Evolutionary conservation across 148 eudicot species (phyloP).

Genomic region (Limonium bicolor): DNA sequence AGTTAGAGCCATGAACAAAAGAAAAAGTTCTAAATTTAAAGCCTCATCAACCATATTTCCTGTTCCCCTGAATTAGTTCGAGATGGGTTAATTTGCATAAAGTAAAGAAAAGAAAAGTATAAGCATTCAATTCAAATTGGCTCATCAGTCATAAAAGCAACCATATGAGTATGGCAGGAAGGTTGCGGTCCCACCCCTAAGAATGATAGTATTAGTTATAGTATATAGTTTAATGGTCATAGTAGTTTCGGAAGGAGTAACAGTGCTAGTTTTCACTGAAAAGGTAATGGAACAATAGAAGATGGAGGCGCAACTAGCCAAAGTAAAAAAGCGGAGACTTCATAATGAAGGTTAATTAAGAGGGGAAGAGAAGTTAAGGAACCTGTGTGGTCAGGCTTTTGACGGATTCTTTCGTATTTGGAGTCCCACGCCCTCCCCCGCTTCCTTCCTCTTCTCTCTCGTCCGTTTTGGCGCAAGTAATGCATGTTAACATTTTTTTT

Average conservation of each 20-base stretch:
- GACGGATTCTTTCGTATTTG: conserved; percentile 74
- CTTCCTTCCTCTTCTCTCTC: conserved; percentile 28
- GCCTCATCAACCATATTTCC: too few species aligned
- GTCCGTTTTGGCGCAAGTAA: conserved; percentile 78
- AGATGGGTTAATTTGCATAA: too few species aligned
- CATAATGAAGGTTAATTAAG: neutral
- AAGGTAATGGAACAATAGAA: neutral
- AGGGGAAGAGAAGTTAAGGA: conserved; percentile 6
- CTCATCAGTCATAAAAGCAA: too few species aligned
- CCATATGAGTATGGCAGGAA: too few species aligned
- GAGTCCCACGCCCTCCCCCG: conserved; percentile 50
- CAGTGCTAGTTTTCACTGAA: neutral
- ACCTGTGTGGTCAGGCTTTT: conserved; percentile 96
- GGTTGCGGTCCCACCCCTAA: too few species aligned
- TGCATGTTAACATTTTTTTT: conserved; percentile 70
- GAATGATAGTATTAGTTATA: too few species aligned
- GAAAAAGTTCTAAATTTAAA: too few species aligned
- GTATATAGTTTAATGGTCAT: neutral
- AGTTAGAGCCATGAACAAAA: too few species aligned
- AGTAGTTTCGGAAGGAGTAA: neutral
- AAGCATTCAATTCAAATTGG: too few species aligned
- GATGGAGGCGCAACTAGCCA: neutral
- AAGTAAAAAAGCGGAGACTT: neutral
- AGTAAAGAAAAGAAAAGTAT: too few species aligned
- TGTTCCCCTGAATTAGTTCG: too few species aligned